Conservation (phyloP, 2,329 filamentous ascomycete species). For the Acrocalymma vagum region DNA sequence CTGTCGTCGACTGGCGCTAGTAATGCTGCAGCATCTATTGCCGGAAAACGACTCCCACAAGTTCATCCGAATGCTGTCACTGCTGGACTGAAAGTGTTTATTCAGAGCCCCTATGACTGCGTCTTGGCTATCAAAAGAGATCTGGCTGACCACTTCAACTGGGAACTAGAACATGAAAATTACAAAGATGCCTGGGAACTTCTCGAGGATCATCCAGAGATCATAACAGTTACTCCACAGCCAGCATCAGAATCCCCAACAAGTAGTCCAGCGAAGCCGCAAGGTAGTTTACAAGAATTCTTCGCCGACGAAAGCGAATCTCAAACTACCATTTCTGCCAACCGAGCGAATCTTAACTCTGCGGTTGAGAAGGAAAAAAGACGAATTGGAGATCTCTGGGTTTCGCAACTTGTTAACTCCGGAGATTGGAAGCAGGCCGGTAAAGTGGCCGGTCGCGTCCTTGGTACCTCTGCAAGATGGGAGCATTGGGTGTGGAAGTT, state of each 20-base stretch:
- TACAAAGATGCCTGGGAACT: slow-evolving; percentile 91
- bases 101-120: slow-evolving; percentile 96
- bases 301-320: slow-evolving; percentile 73
- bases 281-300: slow-evolving; percentile 67
- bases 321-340: slow-evolving; percentile 69
- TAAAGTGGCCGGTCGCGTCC: slow-evolving; percentile 80
- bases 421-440: slow-evolving; percentile 82
- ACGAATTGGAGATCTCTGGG: slow-evolving; percentile 90
- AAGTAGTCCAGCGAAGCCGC: slow-evolving; percentile 54
- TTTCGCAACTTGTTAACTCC: slow-evolving; percentile 81
- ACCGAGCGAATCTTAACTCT: slow-evolving; percentile 64
- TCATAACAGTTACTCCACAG: slow-evolving; percentile 55
- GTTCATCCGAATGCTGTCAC: slow-evolving; percentile 60
- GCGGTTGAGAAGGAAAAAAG: slow-evolving; percentile 86
- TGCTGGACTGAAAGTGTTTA: slow-evolving; percentile 81
- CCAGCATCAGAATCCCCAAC: slow-evolving; percentile 48
- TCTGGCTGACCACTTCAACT: slow-evolving; percentile 82
- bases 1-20: slow-evolving; percentile 46
- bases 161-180: slow-evolving; percentile 82
- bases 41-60: slow-evolving; percentile 33
- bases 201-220: slow-evolving; percentile 85
- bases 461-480: slow-evolving; percentile 83
- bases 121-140: slow-evolving; percentile 91
- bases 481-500: slow-evolving; percentile 97
- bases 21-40: slow-evolving; percentile 25